Percentiles rank a stretch among this genome's conserved stretches.
These are phyloP conservation scores for Arthrobotrys sphaeroides DNA, from an alignment of 2,329 filamentous ascomycete species.

Conservation along the genomic window DNA sequence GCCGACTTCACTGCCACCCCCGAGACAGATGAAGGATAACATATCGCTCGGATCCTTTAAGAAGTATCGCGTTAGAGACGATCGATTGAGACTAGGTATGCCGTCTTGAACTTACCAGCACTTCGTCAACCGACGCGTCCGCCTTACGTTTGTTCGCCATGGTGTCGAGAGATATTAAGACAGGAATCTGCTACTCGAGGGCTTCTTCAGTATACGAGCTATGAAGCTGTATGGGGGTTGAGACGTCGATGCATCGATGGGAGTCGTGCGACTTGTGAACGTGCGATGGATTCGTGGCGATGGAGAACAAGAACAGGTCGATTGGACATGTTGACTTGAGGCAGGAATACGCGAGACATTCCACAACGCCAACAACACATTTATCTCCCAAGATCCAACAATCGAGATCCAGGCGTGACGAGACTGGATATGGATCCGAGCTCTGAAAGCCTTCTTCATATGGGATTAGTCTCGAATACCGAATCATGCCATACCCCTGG, in stretches of 20 bases:
- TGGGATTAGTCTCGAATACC: too few species aligned
- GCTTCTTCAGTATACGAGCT: neutral
- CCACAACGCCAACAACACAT: constrained; percentile 6
- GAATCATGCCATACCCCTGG: too few species aligned
- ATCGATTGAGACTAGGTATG: neutral
- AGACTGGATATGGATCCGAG: too few species aligned
- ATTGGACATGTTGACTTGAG: neutral
- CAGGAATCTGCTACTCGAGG: neutral
- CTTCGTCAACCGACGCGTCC: constrained; percentile 69
- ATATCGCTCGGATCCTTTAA: constrained; percentile 82
- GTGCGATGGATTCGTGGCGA: constrained; percentile 11
- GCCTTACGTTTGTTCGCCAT: constrained; percentile 98
- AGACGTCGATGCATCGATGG: constrained; percentile 24
- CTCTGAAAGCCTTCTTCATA: too few species aligned
- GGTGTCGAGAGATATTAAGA: neutral
- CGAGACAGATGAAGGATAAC: constrained; percentile 90
- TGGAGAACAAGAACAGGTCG: neutral
- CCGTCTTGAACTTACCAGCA: constrained; percentile 69
- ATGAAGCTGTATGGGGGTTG: neutral
- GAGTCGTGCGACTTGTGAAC: constrained; percentile 49
- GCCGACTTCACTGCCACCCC: constrained; percentile 96
- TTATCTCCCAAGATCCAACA: neutral
- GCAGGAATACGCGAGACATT: constrained; percentile 13
- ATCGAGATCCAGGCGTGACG: too few species aligned
- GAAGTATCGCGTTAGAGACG: constrained; percentile 7